Evolutionary conservation across 2,329 filamentous ascomycete species (phyloP).

Genomic region (Cyphellophora attinorum): DNA sequence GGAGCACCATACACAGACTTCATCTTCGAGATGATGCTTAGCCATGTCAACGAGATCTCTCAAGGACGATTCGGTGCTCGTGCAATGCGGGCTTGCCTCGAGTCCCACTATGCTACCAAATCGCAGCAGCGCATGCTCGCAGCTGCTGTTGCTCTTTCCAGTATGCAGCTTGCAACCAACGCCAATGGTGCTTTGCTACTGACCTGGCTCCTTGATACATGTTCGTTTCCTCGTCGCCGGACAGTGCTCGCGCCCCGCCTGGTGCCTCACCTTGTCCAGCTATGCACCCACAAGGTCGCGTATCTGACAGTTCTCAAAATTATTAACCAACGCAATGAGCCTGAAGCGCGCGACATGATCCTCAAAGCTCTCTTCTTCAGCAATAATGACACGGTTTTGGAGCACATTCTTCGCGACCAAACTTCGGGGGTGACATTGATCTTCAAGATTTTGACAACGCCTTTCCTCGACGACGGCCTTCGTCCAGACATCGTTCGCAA

Average conservation of each 20-base stretch:
- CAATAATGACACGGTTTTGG: constrained; percentile 72
- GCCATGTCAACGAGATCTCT: constrained; percentile 82
- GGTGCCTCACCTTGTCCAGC: constrained; percentile 83
- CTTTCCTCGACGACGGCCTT: constrained; percentile 91
- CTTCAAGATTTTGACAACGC: constrained; percentile 96
- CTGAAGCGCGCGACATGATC: constrained; percentile 82
- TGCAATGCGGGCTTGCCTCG: constrained; percentile 91
- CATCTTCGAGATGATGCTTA: constrained; percentile 96
- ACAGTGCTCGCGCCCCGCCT: constrained; percentile 86
- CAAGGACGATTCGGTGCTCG: constrained; percentile 91
- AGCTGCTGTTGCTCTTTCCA: constrained; percentile 89
- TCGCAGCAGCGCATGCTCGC: constrained; percentile 94
- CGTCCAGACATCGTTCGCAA: constrained; percentile 83
- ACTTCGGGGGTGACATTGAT: constrained; percentile 89
- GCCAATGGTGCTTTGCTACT: constrained; percentile 87
- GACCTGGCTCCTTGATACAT: constrained; percentile 97
- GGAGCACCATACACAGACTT: constrained; percentile 83
- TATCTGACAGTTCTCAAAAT: constrained; percentile 96
- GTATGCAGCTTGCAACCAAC: constrained; percentile 91
- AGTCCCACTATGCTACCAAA: constrained; percentile 90
- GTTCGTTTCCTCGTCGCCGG: constrained; percentile 84
- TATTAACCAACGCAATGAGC: constrained; percentile 93
- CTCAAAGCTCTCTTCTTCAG: constrained; percentile 89
- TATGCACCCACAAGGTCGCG: constrained; percentile 97
- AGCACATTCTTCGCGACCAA: constrained; percentile 84